A percentile compares a stretch with the other conserved stretches of the same genome.
phyloP scores from a whole-genome alignment of 164 flowering plant species.

The Magnolia officinalis region DNA sequence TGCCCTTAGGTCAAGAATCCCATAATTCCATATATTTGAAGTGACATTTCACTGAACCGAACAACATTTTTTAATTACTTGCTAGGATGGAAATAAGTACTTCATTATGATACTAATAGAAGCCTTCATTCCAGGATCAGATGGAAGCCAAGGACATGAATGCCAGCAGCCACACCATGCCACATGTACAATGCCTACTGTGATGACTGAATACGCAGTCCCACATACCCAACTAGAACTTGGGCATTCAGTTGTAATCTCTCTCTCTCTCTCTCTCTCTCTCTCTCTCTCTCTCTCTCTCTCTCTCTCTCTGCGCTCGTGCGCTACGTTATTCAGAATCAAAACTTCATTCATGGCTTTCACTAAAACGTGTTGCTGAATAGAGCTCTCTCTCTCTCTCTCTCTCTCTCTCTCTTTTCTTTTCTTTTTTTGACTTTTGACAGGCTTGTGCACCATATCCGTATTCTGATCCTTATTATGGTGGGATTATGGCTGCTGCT shows the following conservation, averaged over 20 bases:
- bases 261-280: background rate
- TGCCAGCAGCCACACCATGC: constrained; percentile 33
- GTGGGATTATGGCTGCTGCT: constrained; percentile 65
- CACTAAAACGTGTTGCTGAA: background rate
- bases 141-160: constrained; percentile 34
- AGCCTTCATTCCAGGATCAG: constrained; percentile 22
- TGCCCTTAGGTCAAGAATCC: background rate
- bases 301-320: background rate
- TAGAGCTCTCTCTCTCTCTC: background rate
- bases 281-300: constrained; percentile 16
- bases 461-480: constrained; percentile 77
- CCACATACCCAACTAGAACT: constrained; percentile 78
- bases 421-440: constrained; percentile 10
- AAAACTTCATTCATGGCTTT: background rate
- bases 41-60: background rate
- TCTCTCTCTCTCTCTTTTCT: background rate
- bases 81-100: background rate
- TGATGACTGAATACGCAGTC: constrained; percentile 38
- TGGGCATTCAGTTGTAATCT: constrained; percentile 86
- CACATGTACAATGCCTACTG: constrained; percentile 32
- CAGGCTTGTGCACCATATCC: constrained; percentile 81
- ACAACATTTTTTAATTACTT: background rate
- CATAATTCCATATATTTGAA: background rate
- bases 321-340: too few relatives aligned
- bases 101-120: background rate